phyloP scores from a whole-genome alignment of 192 early-diverging fungal species.

The Umbelopsis vinacea region DNA sequence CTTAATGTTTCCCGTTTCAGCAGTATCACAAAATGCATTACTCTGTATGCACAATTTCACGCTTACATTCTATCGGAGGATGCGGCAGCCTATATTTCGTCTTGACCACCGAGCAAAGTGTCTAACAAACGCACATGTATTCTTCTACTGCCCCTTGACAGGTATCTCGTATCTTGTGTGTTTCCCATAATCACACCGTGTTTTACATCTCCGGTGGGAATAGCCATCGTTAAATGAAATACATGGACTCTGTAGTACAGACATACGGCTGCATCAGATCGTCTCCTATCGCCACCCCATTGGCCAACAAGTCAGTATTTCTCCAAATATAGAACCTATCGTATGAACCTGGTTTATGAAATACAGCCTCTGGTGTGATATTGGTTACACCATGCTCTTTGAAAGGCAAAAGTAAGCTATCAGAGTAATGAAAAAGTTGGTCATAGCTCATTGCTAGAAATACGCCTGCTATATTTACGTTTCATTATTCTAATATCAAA shows the following conservation, averaged over 20 bases:
- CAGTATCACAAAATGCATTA: neutral
- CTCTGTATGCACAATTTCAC: neutral
- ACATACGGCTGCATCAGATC: neutral
- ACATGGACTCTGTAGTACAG: neutral
- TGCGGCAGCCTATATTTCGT: neutral
- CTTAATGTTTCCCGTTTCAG: neutral
- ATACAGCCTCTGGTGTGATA: neutral
- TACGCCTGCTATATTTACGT: too few relatives aligned
- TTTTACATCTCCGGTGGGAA: neutral
- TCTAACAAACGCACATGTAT: too few relatives aligned
- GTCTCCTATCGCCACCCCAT: neutral
- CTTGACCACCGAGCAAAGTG: too few relatives aligned
- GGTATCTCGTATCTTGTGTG: neutral
- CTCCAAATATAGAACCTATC: neutral
- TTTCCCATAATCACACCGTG: neutral
- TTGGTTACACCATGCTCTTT: neutral
- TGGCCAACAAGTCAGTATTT: neutral
- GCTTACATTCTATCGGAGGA: neutral
- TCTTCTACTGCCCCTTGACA: too few relatives aligned
- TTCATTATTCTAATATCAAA: too few relatives aligned
- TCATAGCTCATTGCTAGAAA: too few relatives aligned
- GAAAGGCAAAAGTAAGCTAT: conserved; percentile 4
- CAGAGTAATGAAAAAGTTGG: too few relatives aligned
- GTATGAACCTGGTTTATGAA: neutral
- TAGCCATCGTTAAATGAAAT: neutral